Base-by-base conservation (phyloP, 23 red algal species). In the Gracilaria domingensis region DNA sequence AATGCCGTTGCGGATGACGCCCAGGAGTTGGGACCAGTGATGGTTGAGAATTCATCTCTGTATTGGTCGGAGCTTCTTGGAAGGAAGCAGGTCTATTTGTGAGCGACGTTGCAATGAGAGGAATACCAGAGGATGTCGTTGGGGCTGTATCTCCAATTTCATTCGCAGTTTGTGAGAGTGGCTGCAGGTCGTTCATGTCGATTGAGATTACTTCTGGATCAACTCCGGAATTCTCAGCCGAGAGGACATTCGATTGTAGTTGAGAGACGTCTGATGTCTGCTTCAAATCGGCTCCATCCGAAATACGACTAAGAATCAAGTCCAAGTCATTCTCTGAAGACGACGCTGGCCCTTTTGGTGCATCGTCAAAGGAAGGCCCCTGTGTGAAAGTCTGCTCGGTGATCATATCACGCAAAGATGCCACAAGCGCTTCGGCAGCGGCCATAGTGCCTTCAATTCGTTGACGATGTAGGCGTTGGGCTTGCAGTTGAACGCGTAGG, bases 401-500 rank as follows among this genome's bases (percentile, higher is more conserved):
- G 37, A 73, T 67, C 85, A 89, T 89, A 37, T 89, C 85, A n/a
- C 88, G 75, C 26, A 91, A 66, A 53, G 76, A 72, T 60, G 48
- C 26, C 12, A 91, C 70, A 66, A 91, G 88, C 9, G 60, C 76
- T 65, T 91, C 88, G n/a, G 88, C 88, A 47, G 88, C 88, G 35
- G 56, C 48, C 79, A 91, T 74, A 36, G 88, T 91, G 37, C 65
- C 49, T 37, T 83, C 76, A 50, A 91, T 58, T 21, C 65, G 88
- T 57, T 66, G 37, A 29, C 88, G 75, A 21, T 89, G 48, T 32
- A 89, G 45, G 8, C 60, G 35, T 36, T 89, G 85, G 54, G 60
- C 28, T 26, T 77, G 49, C 23, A 89, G 71, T 47, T 89, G 85
- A 6, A 69, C 48, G 33, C 85, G 85, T 44, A 89, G 67, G 71